Base-by-base conservation (phyloP, 768 basidiomycete genomes). In the Termitomyces sp. region DNA sequence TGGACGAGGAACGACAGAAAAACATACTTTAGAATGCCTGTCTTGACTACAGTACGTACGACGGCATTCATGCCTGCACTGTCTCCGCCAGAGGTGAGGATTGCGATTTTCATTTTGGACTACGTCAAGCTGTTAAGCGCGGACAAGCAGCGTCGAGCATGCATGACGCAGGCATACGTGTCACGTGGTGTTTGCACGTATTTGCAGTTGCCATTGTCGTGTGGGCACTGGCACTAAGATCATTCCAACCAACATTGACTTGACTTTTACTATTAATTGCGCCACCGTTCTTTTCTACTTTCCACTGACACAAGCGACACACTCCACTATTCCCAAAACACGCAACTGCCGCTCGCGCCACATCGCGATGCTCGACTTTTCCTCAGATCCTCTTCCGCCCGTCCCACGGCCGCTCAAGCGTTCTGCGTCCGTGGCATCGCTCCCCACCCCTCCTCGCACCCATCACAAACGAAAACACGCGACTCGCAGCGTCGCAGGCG, bases 41-140 rank as follows among this genome's bases (percentile, higher is more conserved):
- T 85, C 74, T 94, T 94, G 62, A 98, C 96, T 45, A 94, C 88
- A 0, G 94, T 82, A 62, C 97, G 90, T 50, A 99, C 96, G 55
- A 86, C 92, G 33, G 94, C 93, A 69, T 96, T 95, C 92, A 94
- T 93, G 65, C 97, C 97, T 54, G 97, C 95, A 73, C 91, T 93
- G 79, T 99, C 97, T 68, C 97, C 96, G 46, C 96, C 97, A 2
- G 89, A 92, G 2, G 97, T 99, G 63, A 98, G 83, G 54, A 96
- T 88, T 1, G 95, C 96, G 69, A 97, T 82, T 78, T 93, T 94
- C 86, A 94, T 92, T 33, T 56, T 68, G 52, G 51, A 18, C 39
- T 52, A 33, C 20, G 10, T 24, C 39, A 41, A 18, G n/a, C n/a
- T n/a, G 37, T 7, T n/a, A n/a, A 7, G 7, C 39, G 7, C n/a